Base-by-base conservation (phyloP, 2,329 filamentous ascomycete genomes). In the Pyrenophora tritici-repentis region DNA sequence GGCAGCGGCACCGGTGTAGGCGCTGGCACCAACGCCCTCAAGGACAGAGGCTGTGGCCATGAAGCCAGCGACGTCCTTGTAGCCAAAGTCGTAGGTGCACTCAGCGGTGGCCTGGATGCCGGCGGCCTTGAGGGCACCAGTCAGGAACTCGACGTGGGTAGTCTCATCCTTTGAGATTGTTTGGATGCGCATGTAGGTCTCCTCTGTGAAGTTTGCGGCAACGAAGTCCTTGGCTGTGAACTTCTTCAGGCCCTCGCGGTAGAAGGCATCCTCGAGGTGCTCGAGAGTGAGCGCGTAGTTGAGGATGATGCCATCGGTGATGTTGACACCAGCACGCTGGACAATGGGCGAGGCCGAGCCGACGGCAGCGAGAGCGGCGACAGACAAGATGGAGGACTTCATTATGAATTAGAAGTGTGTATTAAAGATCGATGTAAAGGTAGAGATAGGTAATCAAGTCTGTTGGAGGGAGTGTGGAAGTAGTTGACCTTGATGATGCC, bases 1-100 rank as follows among this genome's bases (percentile, higher is more conserved):
- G 18, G 80, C 79, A 5, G 85, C 85, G 14, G 84, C 85, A 38
- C 84, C 83, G 38, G 88, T 79, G 72, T 86, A 86, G 16, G 82
- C 82, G 24, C 78, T 81, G 42, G 83, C 79, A 57, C 82, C 83
- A 34, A 86, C 81, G 47, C 71, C 71, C 65, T 86, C 83, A 24
- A 86, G 76, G 42, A 85, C 71, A 18, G 75, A 78, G 38, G 80
- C 79, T 10, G 80, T 77, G 14, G 75, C 76, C 3, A 85, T 63
- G 74, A 85, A 86, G 16, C 73, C 71, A 41, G 76, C 69, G 29
- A 78, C 74, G 39, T 79, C 76, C 8, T 74, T 78, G 46, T 75
- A 70, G 14, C 76, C 75, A 68, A 85, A 88, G 44, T 73, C 64
- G 74, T 87, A 88, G 1, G 70, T 79, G 71, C 83, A 85, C 22